Evolutionary conservation across 1,139 yeast genomes (phyloP).

Genomic region (Debaryomyces nepalensis): DNA sequence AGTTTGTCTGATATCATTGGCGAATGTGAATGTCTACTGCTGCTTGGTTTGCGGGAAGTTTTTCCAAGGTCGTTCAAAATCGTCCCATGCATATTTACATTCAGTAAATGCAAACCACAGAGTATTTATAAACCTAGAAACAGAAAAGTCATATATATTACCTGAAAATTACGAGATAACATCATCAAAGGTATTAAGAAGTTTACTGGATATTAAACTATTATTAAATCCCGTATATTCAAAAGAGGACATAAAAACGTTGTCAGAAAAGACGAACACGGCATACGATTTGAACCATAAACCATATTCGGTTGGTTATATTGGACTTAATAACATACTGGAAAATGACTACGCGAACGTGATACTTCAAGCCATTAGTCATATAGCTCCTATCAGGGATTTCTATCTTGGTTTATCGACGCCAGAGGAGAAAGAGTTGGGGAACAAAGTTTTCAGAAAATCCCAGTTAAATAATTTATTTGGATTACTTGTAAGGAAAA

Average conservation of each 20-base stretch:
- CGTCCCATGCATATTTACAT: constrained; percentile 72
- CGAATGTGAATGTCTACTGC: constrained; percentile 66
- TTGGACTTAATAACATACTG: constrained; percentile 63
- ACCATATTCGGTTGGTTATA: constrained; percentile 61
- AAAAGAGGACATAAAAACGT: constrained; percentile 30
- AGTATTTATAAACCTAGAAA: constrained; percentile 59
- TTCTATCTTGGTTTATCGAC: constrained; percentile 41
- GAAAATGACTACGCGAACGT: constrained; percentile 58
- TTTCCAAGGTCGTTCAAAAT: constrained; percentile 65
- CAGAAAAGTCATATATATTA: constrained; percentile 53
- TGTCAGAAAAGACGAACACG: constrained; percentile 15
- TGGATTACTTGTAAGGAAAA: constrained; percentile 54
- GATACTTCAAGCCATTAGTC: constrained; percentile 59
- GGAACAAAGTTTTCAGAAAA: constrained; percentile 20
- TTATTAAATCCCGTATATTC: constrained; percentile 58
- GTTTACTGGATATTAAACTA: constrained; percentile 55
- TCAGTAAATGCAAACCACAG: constrained; percentile 66
- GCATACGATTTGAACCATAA: constrained; percentile 48
- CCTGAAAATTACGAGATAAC: constrained; percentile 62
- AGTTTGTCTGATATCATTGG: constrained; percentile 64
- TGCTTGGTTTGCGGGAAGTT: constrained; percentile 78
- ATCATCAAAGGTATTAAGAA: constrained; percentile 26
- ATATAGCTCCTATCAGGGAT: constrained; percentile 57
- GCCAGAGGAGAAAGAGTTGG: constrained; percentile 14
- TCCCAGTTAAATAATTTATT: constrained; percentile 39